phyloP scores from a whole-genome alignment of 1,284 basidiomycete species.

The Trametes pubescens region DNA sequence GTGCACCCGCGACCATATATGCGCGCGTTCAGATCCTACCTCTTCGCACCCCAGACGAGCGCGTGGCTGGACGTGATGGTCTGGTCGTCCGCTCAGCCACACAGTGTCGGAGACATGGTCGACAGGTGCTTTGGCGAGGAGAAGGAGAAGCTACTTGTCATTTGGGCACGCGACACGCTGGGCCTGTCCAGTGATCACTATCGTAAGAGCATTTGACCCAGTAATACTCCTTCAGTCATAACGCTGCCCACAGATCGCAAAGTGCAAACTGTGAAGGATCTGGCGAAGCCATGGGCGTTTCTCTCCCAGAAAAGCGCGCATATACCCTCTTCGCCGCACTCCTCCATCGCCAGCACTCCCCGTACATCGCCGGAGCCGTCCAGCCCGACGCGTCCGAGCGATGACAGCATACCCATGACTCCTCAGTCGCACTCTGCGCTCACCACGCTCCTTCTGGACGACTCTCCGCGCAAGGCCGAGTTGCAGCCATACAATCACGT shows the following conservation, averaged over 20 bases:
- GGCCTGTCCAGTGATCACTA: conserved; percentile 67
- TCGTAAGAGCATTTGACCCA: conserved; percentile 52
- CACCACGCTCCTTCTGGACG: conserved; percentile 84
- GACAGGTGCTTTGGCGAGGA: conserved; percentile 58
- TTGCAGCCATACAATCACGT: conserved; percentile 86
- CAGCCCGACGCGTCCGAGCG: conserved; percentile 19
- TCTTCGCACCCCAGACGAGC: conserved; percentile 63
- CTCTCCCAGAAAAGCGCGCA: conserved; percentile 41
- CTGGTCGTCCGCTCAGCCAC: conserved; percentile 87
- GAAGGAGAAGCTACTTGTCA: conserved; percentile 57
- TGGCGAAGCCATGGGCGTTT: conserved; percentile 75
- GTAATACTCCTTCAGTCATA: neutral
- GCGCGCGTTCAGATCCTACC: conserved; percentile 66
- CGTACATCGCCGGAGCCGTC: conserved; percentile 21
- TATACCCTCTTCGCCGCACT: conserved; percentile 33
- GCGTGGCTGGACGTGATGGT: conserved; percentile 83
- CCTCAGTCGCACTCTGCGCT: conserved; percentile 58
- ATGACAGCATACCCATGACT: conserved; percentile 12
- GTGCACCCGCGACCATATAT: conserved; percentile 77
- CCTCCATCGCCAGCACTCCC: conserved; percentile 34
- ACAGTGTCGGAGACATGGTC: conserved; percentile 81
- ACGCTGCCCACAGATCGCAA: conserved; percentile 58
- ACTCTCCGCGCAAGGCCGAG: conserved; percentile 79
- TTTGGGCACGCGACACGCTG: conserved; percentile 85
- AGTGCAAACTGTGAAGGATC: conserved; percentile 78